Conservation (phyloP, 2,329 filamentous ascomycete species). For the Trichoderma gracile region DNA sequence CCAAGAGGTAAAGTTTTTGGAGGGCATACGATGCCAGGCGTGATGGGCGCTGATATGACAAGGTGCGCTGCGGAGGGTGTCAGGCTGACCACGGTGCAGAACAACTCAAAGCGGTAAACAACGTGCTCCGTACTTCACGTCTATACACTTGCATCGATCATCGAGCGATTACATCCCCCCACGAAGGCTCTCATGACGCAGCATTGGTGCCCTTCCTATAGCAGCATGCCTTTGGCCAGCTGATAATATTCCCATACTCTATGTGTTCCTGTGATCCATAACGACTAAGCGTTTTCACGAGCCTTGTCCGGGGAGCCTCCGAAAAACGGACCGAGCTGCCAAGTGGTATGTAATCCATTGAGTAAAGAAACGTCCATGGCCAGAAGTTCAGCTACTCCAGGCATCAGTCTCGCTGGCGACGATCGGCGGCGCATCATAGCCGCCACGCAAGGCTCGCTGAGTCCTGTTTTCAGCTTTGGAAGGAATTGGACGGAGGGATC, state of each 20-base stretch:
- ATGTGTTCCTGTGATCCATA: not conserved
- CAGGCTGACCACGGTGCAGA: not conserved
- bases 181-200: not conserved
- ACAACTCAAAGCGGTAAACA: constrained; percentile 1
- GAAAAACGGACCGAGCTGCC: constrained; percentile 8
- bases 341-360: constrained; percentile 12
- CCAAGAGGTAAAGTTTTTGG: not conserved
- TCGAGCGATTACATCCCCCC: not conserved
- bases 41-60: not conserved
- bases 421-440: not conserved
- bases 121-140: no score
- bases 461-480: not conserved
- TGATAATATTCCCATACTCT: no score
- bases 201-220: not conserved
- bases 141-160: not conserved
- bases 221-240: not conserved
- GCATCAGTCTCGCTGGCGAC: not conserved
- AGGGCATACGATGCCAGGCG: no score
- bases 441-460: not conserved
- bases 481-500: not conserved
- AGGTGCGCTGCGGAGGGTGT: not conserved
- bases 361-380: not conserved
- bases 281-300: not conserved
- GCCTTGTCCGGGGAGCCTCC: not conserved
- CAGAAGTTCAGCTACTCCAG: not conserved